phyloP scores from a whole-genome alignment of 257 asterid species.

The Leptodermis oblonga region DNA sequence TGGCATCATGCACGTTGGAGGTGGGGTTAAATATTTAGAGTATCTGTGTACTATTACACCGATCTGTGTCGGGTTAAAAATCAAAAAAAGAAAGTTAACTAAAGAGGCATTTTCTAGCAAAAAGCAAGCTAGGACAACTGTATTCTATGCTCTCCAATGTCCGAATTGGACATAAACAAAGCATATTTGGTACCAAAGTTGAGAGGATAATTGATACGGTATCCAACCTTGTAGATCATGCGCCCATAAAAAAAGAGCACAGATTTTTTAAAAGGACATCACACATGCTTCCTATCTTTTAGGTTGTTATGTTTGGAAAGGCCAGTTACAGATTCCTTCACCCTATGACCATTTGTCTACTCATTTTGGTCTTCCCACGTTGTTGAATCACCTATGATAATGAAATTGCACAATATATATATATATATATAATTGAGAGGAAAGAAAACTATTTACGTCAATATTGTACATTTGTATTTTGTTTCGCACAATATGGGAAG shows the following conservation, averaged over 20 bases:
- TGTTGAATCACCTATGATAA: too few species aligned
- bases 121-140: constrained; percentile 20
- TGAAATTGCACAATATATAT: too few species aligned
- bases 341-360: background rate
- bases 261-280: constrained; percentile 16
- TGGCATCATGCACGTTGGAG: background rate
- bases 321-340: background rate
- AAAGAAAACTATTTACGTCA: too few species aligned
- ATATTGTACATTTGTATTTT: too few species aligned
- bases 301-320: constrained; percentile 9
- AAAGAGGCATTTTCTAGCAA: background rate
- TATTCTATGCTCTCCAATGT: background rate
- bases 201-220: background rate
- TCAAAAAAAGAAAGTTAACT: background rate
- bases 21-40: background rate
- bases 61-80: too few species aligned
- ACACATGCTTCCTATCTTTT: constrained; percentile 26
- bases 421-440: too few species aligned
- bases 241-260: constrained; percentile 13
- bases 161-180: constrained; percentile 29
- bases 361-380: background rate
- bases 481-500: too few species aligned
- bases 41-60: background rate
- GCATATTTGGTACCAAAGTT: constrained; percentile 8
- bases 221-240: background rate